Evolutionary conservation across 192 early-diverging fungal genomes (phyloP), one percentile per base, ranked within the genome.

Genomic region (Chytriomyces sp.): DNA sequence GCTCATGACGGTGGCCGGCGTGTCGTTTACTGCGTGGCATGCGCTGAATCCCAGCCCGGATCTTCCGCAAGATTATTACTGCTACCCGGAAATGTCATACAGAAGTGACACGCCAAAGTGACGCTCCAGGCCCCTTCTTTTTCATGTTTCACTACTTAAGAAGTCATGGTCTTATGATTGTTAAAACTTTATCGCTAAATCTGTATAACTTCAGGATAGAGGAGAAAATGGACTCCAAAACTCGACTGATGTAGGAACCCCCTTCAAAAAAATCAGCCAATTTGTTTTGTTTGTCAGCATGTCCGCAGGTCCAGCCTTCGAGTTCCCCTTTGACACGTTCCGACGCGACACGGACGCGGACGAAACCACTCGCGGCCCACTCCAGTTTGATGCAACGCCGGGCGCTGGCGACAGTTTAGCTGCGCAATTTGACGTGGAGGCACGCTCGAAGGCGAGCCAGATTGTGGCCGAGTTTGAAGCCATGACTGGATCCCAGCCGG

Each of bases 41-140:
- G 32, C 60, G 36, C 28, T 65, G 49, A 65, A 65, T 28, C 63
- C 63, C 4, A 65, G 34, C 52, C 26, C 31, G 17, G 19, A 41
- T 28, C 52, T 68, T 6, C 44, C 44, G 2, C 10, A 34, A 19
- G 65, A 68, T 34, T 68, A 56, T n/a, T 68, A 68, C 37, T 68
- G 65, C 44, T 68, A 68, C 37, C 52, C 65, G n/a, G 52, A n/a
- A n/a, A n/a, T n/a, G n/a, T n/a, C n/a, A n/a, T n/a, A n/a, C n/a
- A n/a, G n/a, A n/a, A n/a, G n/a, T n/a, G n/a, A n/a, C n/a, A n/a
- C n/a, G n/a, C n/a, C n/a, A n/a, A n/a, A n/a, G n/a, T n/a, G n/a
- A n/a, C n/a, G n/a, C n/a, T n/a, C n/a, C n/a, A n/a, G n/a, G n/a
- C n/a, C n/a, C n/a, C n/a, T n/a, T n/a, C n/a, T n/a, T n/a, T n/a